phyloP scores from a whole-genome alignment of 2,329 filamentous ascomycete species.

The Decorospora gaudefroyi region DNA sequence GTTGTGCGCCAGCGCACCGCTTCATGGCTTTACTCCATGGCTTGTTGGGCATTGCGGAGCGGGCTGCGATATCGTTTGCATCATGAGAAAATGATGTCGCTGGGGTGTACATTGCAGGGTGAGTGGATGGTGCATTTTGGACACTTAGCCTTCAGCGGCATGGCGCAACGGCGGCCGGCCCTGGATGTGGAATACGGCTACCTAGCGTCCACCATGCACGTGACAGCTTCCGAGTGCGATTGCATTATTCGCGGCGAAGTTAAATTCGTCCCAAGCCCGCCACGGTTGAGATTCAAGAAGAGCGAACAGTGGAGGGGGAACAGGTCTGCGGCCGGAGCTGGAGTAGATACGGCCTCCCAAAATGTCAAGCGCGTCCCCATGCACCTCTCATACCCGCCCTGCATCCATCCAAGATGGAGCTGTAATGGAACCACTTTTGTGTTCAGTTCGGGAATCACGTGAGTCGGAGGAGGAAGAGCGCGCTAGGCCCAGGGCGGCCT shows the following conservation, averaged over 20 bases:
- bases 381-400: constrained; percentile 1
- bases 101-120: constrained; percentile 11
- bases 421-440: constrained; percentile 14
- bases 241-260: too few species aligned
- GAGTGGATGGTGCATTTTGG: constrained; percentile 12
- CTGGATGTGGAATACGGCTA: constrained; percentile 11
- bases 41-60: constrained; percentile 10
- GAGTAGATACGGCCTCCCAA: constrained; percentile 1
- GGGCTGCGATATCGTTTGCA: constrained; percentile 11
- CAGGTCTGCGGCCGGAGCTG: constrained; percentile 1
- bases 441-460: too few species aligned
- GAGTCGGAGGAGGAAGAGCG: background rate
- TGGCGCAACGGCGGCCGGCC: constrained; percentile 4
- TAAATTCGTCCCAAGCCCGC: too few species aligned
- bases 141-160: constrained; percentile 14
- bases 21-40: background rate
- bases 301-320: constrained; percentile 1
- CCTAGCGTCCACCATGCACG: too few species aligned
- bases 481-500: constrained; percentile 1
- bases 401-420: constrained; percentile 12
- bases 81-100: constrained; percentile 7
- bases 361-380: constrained; percentile 8
- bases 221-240: too few species aligned
- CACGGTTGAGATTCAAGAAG: background rate
- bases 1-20: constrained; percentile 4